Evolutionary conservation across 768 basidiomycete species (phyloP).

Genomic region (Amanita jacksonii): DNA sequence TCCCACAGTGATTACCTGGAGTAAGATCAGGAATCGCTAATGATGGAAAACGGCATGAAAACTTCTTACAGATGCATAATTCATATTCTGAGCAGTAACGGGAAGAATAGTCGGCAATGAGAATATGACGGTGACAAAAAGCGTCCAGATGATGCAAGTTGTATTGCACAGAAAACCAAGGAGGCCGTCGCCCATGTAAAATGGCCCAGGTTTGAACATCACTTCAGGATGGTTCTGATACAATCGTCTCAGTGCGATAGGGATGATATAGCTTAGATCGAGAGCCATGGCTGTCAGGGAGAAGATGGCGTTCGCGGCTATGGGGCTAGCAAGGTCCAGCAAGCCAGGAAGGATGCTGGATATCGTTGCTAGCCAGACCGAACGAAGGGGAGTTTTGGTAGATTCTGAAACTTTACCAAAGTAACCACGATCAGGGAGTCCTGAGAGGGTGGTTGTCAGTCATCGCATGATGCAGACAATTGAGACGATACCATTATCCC

Average conservation of each 20-base stretch:
- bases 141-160: constrained; percentile 60
- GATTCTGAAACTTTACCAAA: constrained; percentile 55
- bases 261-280: constrained; percentile 75
- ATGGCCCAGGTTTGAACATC: constrained; percentile 76
- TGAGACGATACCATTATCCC: constrained; percentile 47
- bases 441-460: constrained; percentile 19
- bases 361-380: constrained; percentile 66
- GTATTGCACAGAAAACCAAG: constrained; percentile 54
- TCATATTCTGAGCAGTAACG: constrained; percentile 67
- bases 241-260: constrained; percentile 64
- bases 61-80: constrained; percentile 60
- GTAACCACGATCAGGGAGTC: constrained; percentile 68
- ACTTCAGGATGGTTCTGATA: constrained; percentile 73
- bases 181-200: constrained; percentile 69
- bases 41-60: background rate
- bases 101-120: constrained; percentile 62
- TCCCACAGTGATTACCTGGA: constrained; percentile 40
- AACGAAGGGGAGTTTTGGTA: constrained; percentile 69
- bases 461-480: background rate
- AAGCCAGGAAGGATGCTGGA: constrained; percentile 62
- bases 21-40: constrained; percentile 1
- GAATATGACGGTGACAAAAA: constrained; percentile 63
- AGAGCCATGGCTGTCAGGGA: constrained; percentile 71
- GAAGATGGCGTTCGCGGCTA: constrained; percentile 77
- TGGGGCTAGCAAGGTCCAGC: constrained; percentile 65